Conservation (phyloP, 495 filamentous ascomycete genomes). For the Tuber borchii region DNA sequence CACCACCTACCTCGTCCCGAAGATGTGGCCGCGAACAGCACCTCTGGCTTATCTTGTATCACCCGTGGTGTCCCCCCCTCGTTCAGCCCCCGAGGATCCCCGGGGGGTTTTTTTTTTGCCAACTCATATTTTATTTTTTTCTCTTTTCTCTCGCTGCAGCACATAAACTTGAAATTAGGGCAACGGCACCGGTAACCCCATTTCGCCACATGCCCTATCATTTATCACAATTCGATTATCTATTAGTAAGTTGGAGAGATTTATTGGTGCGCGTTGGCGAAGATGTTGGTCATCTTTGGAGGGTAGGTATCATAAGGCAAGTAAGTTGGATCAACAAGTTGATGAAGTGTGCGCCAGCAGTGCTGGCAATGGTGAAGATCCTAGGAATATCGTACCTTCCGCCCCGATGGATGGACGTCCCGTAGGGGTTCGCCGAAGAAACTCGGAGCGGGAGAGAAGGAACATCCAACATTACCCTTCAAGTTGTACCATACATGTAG, state of each 20-base stretch:
- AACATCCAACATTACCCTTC: not conserved
- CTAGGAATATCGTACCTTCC: not conserved
- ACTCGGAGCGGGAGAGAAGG: not conserved
- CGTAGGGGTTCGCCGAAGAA: not conserved
- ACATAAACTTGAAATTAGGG: not conserved
- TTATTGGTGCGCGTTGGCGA: not conserved
- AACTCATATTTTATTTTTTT: slow-evolving; percentile 1
- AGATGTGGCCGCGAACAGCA: slow-evolving; percentile 3
- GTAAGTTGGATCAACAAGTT: not conserved
- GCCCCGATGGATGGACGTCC: not conserved
- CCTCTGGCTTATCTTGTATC: slow-evolving; percentile 1
- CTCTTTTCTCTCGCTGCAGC: not conserved
- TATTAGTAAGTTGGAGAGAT: not conserved
- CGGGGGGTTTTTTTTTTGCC: not conserved
- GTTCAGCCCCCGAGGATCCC: not conserved
- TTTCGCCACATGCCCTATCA: not conserved
- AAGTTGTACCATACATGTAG: not conserved
- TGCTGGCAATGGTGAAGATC: not conserved
- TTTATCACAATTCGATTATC: not conserved
- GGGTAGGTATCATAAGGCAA: not conserved
- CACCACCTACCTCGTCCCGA: not conserved
- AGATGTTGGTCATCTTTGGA: not conserved
- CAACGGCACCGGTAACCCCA: not conserved
- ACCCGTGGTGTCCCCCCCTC: not conserved
- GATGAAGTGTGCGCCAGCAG: not conserved